Evolutionary conservation across 352 stramenopile species (phyloP).

Genomic region (Pythium brassicae): DNA sequence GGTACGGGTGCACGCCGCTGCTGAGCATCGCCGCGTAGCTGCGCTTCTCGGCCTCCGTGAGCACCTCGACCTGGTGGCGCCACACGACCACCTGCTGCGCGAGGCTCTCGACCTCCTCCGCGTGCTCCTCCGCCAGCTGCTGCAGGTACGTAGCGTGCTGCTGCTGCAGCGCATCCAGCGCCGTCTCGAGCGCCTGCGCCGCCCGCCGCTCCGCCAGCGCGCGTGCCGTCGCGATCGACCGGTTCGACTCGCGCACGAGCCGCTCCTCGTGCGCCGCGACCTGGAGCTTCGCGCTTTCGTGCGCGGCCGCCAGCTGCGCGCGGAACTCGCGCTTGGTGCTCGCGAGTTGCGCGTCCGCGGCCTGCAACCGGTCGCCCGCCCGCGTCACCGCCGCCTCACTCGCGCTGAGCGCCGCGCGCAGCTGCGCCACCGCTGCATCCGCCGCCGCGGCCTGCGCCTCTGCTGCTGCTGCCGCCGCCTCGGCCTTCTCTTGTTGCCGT

Average conservation of each 20-base stretch:
- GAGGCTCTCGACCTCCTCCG: slow-evolving; percentile 76
- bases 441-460: slow-evolving; percentile 32
- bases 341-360: slow-evolving; percentile 28
- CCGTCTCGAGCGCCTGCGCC: slow-evolving; percentile 48
- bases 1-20: slow-evolving; percentile 53
- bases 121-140: slow-evolving; percentile 76
- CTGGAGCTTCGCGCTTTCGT: slow-evolving; percentile 32
- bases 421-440: slow-evolving; percentile 28
- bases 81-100: slow-evolving; percentile 80
- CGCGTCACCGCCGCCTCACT: slow-evolving; percentile 32
- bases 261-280: slow-evolving; percentile 62
- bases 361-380: slow-evolving; percentile 27
- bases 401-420: slow-evolving; percentile 37
- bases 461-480: slow-evolving; percentile 11
- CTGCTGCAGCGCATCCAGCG: slow-evolving; percentile 44
- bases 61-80: slow-evolving; percentile 80
- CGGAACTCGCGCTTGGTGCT: slow-evolving; percentile 37
- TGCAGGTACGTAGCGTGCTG: slow-evolving; percentile 77
- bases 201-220: slow-evolving; percentile 43
- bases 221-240: slow-evolving; percentile 69
- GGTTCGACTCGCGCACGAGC: slow-evolving; percentile 73
- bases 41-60: slow-evolving; percentile 77
- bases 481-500: slow-evolving; percentile 24
- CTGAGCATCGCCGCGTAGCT: slow-evolving; percentile 66
- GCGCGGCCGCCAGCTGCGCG: slow-evolving; percentile 38